phyloP scores from a whole-genome alignment of 2,329 filamentous ascomycete species.

The Trichoderma breve region DNA sequence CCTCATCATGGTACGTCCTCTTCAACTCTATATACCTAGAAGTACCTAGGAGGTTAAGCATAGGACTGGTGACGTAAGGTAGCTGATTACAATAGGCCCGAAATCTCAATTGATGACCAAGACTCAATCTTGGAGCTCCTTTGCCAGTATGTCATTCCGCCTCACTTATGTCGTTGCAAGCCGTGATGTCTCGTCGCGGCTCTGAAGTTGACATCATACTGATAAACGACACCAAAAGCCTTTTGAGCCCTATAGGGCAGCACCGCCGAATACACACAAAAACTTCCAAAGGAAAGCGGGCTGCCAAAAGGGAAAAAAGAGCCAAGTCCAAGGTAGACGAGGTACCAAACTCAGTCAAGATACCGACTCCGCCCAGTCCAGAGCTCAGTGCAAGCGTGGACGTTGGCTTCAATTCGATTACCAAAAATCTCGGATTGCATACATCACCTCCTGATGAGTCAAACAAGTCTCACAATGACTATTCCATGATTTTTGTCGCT shows the following conservation, averaged over 20 bases:
- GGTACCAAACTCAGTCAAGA: slow-evolving; percentile 4
- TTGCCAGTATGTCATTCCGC: slow-evolving; percentile 51
- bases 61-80: neutral
- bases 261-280: slow-evolving; percentile 54
- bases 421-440: slow-evolving; percentile 53
- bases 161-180: neutral
- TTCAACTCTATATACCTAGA: neutral
- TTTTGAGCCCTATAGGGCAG: slow-evolving; percentile 62
- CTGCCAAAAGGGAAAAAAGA: slow-evolving; percentile 46
- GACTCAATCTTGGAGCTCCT: slow-evolving; percentile 64
- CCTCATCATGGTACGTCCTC: slow-evolving; percentile 53
- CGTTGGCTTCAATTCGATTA: slow-evolving; percentile 64
- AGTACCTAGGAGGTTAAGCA: neutral
- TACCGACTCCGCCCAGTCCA: slow-evolving; percentile 41
- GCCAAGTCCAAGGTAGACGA: slow-evolving; percentile 21
- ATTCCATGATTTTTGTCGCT: slow-evolving; percentile 57
- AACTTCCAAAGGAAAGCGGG: slow-evolving; percentile 61
- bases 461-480: slow-evolving; percentile 28
- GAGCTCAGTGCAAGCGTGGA: slow-evolving; percentile 58
- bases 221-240: slow-evolving; percentile 46
- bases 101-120: slow-evolving; percentile 56
- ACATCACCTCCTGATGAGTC: slow-evolving; percentile 25
- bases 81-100: slow-evolving; percentile 51
- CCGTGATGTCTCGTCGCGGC: neutral
- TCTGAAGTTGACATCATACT: neutral